Conservation (phyloP, 805 yeast species). For the Kazachstania martiniae region DNA sequence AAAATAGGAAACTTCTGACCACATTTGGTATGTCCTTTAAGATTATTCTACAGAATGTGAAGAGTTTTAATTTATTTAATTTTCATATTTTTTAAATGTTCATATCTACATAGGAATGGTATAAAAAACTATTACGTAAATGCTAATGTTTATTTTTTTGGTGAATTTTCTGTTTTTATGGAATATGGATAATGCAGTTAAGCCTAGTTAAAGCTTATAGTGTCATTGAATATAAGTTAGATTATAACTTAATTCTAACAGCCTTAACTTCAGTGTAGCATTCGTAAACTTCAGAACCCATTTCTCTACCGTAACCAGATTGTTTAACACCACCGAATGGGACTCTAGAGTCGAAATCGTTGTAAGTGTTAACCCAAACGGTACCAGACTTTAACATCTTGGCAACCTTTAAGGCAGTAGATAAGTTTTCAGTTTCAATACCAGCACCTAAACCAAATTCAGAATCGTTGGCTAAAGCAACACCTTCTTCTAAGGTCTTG, state of each 20-base stretch:
- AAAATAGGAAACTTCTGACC: too few species aligned
- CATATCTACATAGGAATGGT: too few species aligned
- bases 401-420: slow-evolving; percentile 53
- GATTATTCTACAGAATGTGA: too few species aligned
- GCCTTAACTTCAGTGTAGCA: slow-evolving; percentile 69
- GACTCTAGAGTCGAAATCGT: slow-evolving; percentile 62
- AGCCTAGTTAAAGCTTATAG: too few species aligned
- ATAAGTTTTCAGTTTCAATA: slow-evolving; percentile 53
- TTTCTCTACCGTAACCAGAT: slow-evolving; percentile 79
- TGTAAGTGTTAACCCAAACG: slow-evolving; percentile 72
- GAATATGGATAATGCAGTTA: too few species aligned
- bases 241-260: slow-evolving; percentile 43
- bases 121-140: too few species aligned
- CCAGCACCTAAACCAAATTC: slow-evolving; percentile 78
- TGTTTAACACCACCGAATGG: slow-evolving; percentile 79
- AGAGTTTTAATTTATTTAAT: too few species aligned
- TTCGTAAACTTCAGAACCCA: slow-evolving; percentile 71
- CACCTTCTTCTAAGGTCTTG: slow-evolving; percentile 55
- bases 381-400: slow-evolving; percentile 64
- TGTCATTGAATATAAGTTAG: not conserved
- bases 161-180: not conserved
- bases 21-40: too few species aligned
- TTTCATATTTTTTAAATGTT: too few species aligned
- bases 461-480: slow-evolving; percentile 55
- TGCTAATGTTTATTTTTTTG: too few species aligned